phyloP scores from a whole-genome alignment of 2,329 filamentous ascomycete species.

The Trichophyton mentagrophytes region DNA sequence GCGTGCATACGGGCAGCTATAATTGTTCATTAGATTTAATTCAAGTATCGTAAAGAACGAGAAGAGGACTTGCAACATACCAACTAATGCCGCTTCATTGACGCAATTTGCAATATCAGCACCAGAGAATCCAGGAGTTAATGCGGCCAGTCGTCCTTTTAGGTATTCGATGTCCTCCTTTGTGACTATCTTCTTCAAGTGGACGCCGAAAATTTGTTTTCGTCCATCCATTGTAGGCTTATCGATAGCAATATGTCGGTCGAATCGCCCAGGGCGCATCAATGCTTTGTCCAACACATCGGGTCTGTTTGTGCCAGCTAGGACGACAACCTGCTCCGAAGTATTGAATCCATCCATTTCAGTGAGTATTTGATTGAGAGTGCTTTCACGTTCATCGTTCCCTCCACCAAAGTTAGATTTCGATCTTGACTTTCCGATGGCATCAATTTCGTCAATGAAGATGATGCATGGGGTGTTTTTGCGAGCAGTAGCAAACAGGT shows the following conservation, averaged over 20 bases:
- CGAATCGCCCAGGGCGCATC: constrained; percentile 93
- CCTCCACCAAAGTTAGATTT: constrained; percentile 77
- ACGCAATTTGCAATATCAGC: constrained; percentile 98
- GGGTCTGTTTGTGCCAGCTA: constrained; percentile 90
- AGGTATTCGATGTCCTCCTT: constrained; percentile 79
- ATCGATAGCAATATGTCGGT: constrained; percentile 92
- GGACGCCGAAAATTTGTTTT: constrained; percentile 90
- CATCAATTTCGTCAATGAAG: constrained; percentile 98
- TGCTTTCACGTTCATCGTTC: constrained; percentile 93
- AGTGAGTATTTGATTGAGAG: constrained; percentile 93
- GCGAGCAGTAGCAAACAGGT: constrained; percentile 84
- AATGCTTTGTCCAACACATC: constrained; percentile 91
- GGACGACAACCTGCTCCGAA: constrained; percentile 84
- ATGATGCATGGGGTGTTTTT: constrained; percentile 98
- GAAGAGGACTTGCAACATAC: constrained; percentile 40
- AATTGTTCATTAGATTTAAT: constrained; percentile 7
- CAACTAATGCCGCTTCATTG: constrained; percentile 92
- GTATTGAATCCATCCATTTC: constrained; percentile 99
- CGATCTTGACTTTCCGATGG: constrained; percentile 79
- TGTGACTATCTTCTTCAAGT: constrained; percentile 88
- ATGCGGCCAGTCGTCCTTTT: constrained; percentile 72
- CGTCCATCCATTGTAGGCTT: constrained; percentile 91
- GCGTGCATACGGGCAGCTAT: constrained; percentile 73
- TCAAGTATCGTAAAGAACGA: neutral
- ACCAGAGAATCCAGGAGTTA: constrained; percentile 93